A percentile compares a stretch with the other conserved stretches of the same genome.
Conservation (phyloP, 164 flowering plant genomes). For the Aristolochia contorta region DNA sequence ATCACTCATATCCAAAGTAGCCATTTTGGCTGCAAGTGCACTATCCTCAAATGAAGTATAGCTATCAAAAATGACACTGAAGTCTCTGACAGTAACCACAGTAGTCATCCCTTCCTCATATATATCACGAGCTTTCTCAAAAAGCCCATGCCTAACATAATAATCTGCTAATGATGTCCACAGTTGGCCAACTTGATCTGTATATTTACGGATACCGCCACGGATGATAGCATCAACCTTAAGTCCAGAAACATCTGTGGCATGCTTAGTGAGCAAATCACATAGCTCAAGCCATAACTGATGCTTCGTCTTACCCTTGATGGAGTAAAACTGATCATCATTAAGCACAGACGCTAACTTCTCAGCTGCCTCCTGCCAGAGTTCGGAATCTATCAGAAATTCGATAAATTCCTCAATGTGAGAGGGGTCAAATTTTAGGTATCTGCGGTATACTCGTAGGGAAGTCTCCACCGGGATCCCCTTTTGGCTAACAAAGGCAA, state of each 20-base stretch:
- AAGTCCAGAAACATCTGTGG: slow-evolving; percentile 20
- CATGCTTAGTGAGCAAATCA: too few species aligned
- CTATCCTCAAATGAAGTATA: slow-evolving; percentile 89
- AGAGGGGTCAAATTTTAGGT: slow-evolving; percentile 79
- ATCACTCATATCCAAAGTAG: slow-evolving; percentile 40
- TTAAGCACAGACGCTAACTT: slow-evolving; percentile 42
- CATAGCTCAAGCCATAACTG: not conserved
- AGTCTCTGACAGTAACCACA: slow-evolving; percentile 86
- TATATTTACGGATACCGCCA: too few species aligned
- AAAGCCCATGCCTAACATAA: slow-evolving; percentile 61
- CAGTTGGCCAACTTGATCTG: slow-evolving; percentile 31
- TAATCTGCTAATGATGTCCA: not conserved
- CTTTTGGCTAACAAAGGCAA: slow-evolving; percentile 57
- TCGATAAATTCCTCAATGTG: slow-evolving; percentile 93
- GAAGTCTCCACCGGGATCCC: slow-evolving; percentile 89
- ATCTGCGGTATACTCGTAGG: slow-evolving; percentile 80
- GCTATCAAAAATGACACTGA: slow-evolving; percentile 80
- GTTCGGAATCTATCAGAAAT: slow-evolving; percentile 52
- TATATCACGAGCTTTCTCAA: slow-evolving; percentile 83
- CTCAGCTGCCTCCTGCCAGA: slow-evolving; percentile 91
- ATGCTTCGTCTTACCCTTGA: too few species aligned
- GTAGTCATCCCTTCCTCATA: slow-evolving; percentile 91
- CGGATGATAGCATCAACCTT: slow-evolving; percentile 67
- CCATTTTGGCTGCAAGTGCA: slow-evolving; percentile 62
- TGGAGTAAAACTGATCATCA: too few species aligned